Base-by-base conservation (phyloP, 2,329 filamentous ascomycete species). In the Aspergillus thermomutatus region DNA sequence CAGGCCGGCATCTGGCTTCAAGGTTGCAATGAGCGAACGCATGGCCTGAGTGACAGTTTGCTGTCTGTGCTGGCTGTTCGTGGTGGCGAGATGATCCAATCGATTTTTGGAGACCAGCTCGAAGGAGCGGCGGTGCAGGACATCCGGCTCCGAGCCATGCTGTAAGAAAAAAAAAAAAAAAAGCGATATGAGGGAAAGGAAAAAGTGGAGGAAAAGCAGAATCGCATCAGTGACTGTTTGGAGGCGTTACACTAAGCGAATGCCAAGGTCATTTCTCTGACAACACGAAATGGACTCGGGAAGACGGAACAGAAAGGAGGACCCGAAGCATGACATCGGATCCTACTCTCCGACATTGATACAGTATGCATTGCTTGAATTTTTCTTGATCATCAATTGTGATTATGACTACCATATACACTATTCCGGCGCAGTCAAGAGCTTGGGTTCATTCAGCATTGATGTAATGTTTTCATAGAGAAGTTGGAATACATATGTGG, bases 11-110 rank as follows among this genome's bases (percentile, higher is more conserved):
- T 97, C 57, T 97, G 90, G 88, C 80, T 97, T 66, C 94, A 97
- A 73, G 93, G 93, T 31, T 97, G 92, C 78, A 95, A 92, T 72
- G 92, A 97, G 79, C 86, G 82, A 60, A 96, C 92, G 34, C 93
- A 97, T 74, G 93, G 93, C 58, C 76, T 95, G 75, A 91, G 90
- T 71, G 90, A 95, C 73, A 91, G 88, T 49, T 82, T 95, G 52
- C 81, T 95, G 52, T 93, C 90, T 2, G 88, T 94, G 60, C 79
- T 94, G 60, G 85, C 89, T 6, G 85, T 87, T 26, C 80, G 91
- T 54, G 88, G 89, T 34, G 90, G 89, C 26, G 89, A 94, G 76
- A 86, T 94, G 70, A 88, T 93, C 19, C 75, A 87, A 58, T 88
- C 86, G 37, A 87, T 94, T 59, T 94, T 94, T 72, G 83, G 79